Evolutionary conservation across 306 rosid genomes (phyloP).

Genomic region (Citrullus mucosospermus): DNA sequence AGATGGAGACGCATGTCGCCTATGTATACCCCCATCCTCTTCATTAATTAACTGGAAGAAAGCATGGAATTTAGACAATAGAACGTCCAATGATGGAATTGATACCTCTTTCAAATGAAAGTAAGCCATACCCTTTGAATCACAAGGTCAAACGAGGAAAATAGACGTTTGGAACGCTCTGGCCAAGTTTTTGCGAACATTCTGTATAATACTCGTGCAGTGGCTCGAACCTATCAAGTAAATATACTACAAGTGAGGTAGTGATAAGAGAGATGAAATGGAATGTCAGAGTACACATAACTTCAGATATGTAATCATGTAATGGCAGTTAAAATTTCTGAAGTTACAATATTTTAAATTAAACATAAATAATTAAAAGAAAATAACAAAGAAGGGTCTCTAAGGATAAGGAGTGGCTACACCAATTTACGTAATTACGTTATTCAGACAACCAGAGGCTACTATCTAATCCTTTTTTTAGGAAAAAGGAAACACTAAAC

Average conservation of each 20-base stretch:
- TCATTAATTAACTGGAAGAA: constrained; percentile 78
- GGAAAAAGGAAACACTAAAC: not conserved
- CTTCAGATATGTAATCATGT: not conserved
- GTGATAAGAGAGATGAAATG: not conserved
- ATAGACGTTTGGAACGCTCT: constrained; percentile 73
- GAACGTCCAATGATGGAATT: constrained; percentile 9
- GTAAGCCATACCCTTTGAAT: constrained; percentile 74
- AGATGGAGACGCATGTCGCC: constrained; percentile 87
- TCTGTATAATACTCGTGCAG: constrained; percentile 96
- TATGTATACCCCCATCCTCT: constrained; percentile 94
- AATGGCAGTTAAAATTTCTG: not conserved
- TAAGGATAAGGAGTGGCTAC: not conserved
- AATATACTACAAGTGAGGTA: constrained; percentile 2
- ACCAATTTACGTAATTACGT: not conserved
- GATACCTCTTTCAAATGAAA: constrained; percentile 16
- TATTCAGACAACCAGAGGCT: not conserved
- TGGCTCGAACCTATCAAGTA: constrained; percentile 76
- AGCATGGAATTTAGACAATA: constrained; percentile 9
- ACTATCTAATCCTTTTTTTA: not conserved
- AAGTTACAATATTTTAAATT: not conserved
- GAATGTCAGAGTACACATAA: not conserved
- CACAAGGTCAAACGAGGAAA: constrained; percentile 80
- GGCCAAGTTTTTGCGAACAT: constrained; percentile 99
- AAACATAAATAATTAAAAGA: not conserved
- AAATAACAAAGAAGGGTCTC: not conserved